phyloP scores from a whole-genome alignment of 2,329 filamentous ascomycete species.

The Drechslerella stenobrocha region DNA sequence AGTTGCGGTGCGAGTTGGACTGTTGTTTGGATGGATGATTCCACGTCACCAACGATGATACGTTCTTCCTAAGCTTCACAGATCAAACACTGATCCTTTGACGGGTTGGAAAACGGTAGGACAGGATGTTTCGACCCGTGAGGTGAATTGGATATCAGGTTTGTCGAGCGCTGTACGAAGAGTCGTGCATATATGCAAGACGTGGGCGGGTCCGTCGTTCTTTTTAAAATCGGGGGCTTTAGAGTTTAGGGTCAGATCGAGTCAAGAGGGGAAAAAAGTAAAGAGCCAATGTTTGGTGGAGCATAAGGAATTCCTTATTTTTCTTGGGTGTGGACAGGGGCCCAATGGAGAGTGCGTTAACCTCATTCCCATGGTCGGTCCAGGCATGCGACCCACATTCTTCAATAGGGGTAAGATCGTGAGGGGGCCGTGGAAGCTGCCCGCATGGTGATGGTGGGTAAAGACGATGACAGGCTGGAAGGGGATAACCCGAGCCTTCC shows the following conservation, averaged over 20 bases:
- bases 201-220: conserved; percentile 43
- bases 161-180: conserved; percentile 5
- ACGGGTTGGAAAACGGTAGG: conserved; percentile 16
- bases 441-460: background rate
- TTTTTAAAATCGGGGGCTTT: conserved; percentile 48
- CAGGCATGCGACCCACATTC: conserved; percentile 45
- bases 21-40: background rate
- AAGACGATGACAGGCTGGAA: background rate
- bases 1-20: background rate
- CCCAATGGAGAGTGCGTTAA: conserved; percentile 8
- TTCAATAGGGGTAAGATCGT: conserved; percentile 33
- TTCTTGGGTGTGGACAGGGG: conserved; percentile 20
- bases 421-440: conserved; percentile 15
- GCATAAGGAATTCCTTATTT: conserved; percentile 40
- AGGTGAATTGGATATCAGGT: conserved; percentile 40
- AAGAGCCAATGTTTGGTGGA: conserved; percentile 35
- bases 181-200: conserved; percentile 47
- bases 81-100: conserved; percentile 11
- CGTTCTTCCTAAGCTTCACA: conserved; percentile 3
- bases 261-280: conserved; percentile 24
- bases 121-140: conserved; percentile 22
- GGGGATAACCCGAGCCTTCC: background rate
- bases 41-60: background rate
- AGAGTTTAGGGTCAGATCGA: conserved; percentile 28
- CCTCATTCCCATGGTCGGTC: conserved; percentile 45